phyloP scores from a whole-genome alignment of 495 filamentous ascomycete species.

The Aspergillus taichungensis region DNA sequence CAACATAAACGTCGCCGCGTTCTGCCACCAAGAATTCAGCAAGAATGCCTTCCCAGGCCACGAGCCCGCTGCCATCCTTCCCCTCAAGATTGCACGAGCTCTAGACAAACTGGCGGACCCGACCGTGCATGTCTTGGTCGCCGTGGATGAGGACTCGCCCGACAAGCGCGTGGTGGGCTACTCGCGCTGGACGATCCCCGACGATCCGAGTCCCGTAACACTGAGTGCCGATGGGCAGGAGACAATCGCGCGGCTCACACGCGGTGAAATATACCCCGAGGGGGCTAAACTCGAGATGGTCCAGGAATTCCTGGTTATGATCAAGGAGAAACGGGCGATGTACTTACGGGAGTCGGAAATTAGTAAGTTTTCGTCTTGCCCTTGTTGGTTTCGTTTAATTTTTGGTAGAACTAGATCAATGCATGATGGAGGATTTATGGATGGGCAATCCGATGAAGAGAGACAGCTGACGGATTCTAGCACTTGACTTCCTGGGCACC shows the following conservation, averaged over 20 bases:
- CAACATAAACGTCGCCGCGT: slow-evolving; percentile 11
- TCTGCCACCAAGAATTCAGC: slow-evolving; percentile 5
- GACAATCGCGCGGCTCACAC: background rate
- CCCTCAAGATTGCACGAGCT: slow-evolving; percentile 5
- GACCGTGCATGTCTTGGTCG: slow-evolving; percentile 5
- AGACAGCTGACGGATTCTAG: slow-evolving; percentile 3
- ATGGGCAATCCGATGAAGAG: background rate
- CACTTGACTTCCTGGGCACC: slow-evolving; percentile 21
- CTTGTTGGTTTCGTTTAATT: background rate
- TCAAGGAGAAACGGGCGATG: slow-evolving; percentile 6
- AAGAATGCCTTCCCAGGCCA: slow-evolving; percentile 6
- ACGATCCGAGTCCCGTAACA: background rate
- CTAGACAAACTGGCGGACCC: slow-evolving; percentile 6
- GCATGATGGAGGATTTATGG: background rate
- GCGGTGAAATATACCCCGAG: background rate
- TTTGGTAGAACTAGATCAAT: background rate
- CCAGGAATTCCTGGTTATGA: slow-evolving; percentile 4
- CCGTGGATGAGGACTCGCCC: background rate
- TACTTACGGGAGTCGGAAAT: slow-evolving; percentile 10
- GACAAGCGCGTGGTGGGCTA: slow-evolving; percentile 7
- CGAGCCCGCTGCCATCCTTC: background rate
- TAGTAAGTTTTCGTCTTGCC: slow-evolving; percentile 3
- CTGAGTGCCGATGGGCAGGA: background rate
- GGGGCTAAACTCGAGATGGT: slow-evolving; percentile 3
- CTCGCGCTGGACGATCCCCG: slow-evolving; percentile 10